These are phyloP conservation scores for Talaromyces pinophilus DNA, from an alignment of 2,329 filamentous ascomycete species.

Conservation along the genomic window DNA sequence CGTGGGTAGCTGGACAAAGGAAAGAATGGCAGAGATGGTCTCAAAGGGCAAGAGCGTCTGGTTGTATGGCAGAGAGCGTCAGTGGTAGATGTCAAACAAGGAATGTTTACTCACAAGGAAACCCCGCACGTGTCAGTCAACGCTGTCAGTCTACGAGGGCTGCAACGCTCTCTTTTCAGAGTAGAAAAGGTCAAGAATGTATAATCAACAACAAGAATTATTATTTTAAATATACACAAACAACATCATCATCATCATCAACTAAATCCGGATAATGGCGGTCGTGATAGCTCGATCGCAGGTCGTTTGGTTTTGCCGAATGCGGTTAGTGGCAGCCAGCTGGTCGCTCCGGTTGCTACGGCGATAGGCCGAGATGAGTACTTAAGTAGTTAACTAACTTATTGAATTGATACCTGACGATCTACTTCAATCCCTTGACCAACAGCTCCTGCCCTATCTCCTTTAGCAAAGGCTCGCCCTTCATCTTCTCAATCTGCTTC, in stretches of 20 bases:
- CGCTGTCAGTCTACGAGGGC: neutral
- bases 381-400: no score
- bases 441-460: constrained; percentile 51
- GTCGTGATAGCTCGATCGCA: constrained; percentile 1
- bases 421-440: constrained; percentile 36
- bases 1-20: neutral
- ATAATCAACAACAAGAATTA: neutral
- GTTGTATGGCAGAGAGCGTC: neutral
- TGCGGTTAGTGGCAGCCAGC: constrained; percentile 24
- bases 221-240: neutral
- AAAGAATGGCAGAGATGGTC: neutral
- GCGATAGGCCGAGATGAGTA: neutral
- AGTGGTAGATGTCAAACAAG: neutral
- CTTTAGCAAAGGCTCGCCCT: constrained; percentile 59
- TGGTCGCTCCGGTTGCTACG: constrained; percentile 20
- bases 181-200: neutral
- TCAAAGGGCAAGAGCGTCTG: neutral
- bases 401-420: no score
- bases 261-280: neutral
- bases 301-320: constrained; percentile 32
- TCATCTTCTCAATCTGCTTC: constrained; percentile 55
- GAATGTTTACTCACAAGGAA: constrained; percentile 21
- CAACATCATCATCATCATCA: neutral
- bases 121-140: constrained; percentile 12
- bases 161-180: neutral